These are phyloP conservation scores for Begonia loranthoides DNA, from an alignment of 306 rosid species.

Conservation along the genomic window DNA sequence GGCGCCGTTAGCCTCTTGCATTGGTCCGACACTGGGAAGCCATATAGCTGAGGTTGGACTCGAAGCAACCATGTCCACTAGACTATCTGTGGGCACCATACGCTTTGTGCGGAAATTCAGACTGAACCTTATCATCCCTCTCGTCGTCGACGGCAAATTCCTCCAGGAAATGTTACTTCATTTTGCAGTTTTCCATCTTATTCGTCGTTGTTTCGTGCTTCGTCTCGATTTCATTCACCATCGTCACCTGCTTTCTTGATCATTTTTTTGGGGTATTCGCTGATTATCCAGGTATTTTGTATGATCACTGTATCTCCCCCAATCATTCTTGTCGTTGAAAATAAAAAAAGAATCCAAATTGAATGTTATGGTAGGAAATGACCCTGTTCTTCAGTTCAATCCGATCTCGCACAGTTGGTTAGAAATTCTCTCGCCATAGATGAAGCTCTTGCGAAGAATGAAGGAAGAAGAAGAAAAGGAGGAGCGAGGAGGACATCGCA, in stretches of 20 bases:
- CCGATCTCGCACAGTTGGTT: no score
- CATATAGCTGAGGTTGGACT: conserved; percentile 79
- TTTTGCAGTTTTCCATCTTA: conserved; percentile 7
- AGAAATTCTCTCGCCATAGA: no score
- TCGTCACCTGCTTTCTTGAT: neutral
- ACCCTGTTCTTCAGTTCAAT: no score
- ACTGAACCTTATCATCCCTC: conserved; percentile 9
- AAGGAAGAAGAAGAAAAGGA: no score
- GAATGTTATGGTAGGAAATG: conserved; percentile 17
- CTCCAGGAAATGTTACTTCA: conserved; percentile 14
- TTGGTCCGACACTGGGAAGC: conserved; percentile 97
- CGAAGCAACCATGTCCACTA: conserved; percentile 46
- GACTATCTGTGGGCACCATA: conserved; percentile 67
- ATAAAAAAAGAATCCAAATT: conserved; percentile 13
- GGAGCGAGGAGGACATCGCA: no score
- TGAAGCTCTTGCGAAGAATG: no score
- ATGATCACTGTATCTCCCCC: conserved; percentile 13
- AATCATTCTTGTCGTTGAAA: conserved; percentile 16
- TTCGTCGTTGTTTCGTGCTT: neutral
- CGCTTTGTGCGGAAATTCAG: conserved; percentile 39
- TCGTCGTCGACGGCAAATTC: conserved; percentile 29
- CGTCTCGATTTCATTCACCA: conserved; percentile 5
- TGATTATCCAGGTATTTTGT: conserved; percentile 21
- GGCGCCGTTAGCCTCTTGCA: conserved; percentile 87
- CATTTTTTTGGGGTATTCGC: neutral